Percentiles rank a stretch among this genome's conserved stretches.
Conservation (phyloP, 192 early-diverging fungal genomes). For the Coemansia sp. region DNA sequence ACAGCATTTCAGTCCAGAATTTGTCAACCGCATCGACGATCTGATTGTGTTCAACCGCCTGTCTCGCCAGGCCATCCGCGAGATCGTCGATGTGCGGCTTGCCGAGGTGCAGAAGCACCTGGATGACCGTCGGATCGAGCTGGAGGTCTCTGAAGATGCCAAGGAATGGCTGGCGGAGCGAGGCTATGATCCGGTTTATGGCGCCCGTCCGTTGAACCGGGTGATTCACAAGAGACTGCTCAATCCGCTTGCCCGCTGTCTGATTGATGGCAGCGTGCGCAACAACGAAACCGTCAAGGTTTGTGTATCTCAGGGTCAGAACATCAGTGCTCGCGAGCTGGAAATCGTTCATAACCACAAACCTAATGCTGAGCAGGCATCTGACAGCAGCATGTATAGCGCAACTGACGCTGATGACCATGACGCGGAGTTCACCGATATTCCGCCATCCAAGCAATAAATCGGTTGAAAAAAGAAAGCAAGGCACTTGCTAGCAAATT, state of each 20-base stretch:
- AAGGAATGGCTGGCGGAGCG: conserved; percentile 64
- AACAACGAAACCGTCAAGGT: conserved; percentile 58
- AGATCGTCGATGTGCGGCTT: conserved; percentile 75
- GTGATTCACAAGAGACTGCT: conserved; percentile 62
- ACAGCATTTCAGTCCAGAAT: conserved; percentile 76
- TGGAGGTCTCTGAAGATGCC: conserved; percentile 59
- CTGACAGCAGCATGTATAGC: neutral
- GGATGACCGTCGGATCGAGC: conserved; percentile 57
- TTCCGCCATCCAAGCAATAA: conserved; percentile 3
- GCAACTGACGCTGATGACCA: conserved; percentile 10
- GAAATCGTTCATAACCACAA: conserved; percentile 33
- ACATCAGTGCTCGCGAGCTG: conserved; percentile 15
- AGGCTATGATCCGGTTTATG: conserved; percentile 70
- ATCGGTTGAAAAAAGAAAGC: too few relatives aligned
- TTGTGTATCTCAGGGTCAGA: conserved; percentile 27
- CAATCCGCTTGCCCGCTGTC: conserved; percentile 56
- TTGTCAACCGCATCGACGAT: conserved; percentile 79
- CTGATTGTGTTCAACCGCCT: conserved; percentile 79
- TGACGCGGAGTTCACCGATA: conserved; percentile 32
- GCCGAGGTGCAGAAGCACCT: conserved; percentile 62
- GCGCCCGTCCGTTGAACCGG: conserved; percentile 69
- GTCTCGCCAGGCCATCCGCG: conserved; percentile 62
- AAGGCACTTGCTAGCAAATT: too few relatives aligned
- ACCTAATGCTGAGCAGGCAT: conserved; percentile 9
- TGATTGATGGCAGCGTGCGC: conserved; percentile 67